Conservation (phyloP, 805 yeast genomes). For the Ogataea trehalophila region DNA sequence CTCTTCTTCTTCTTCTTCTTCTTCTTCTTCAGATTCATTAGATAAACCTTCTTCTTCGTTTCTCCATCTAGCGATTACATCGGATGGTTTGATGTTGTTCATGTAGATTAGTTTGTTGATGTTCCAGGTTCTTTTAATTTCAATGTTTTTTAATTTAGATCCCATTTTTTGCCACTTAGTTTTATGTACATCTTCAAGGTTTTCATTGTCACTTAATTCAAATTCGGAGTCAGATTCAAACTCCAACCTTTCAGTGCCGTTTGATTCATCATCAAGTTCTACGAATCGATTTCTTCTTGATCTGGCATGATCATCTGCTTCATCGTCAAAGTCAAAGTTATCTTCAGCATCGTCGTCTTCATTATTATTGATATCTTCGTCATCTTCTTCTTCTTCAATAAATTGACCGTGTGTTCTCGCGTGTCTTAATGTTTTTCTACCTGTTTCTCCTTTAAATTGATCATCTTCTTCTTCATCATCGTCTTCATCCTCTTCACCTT, state of each 20-base stretch:
- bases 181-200: slow-evolving; percentile 31
- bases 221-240: slow-evolving; percentile 53
- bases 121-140: slow-evolving; percentile 61
- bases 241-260: slow-evolving; percentile 30
- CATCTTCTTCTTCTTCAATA: slow-evolving; percentile 40
- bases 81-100: slow-evolving; percentile 70
- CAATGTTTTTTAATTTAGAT: slow-evolving; percentile 49
- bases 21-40: slow-evolving; percentile 38
- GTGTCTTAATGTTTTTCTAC: slow-evolving; percentile 61
- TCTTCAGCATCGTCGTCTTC: slow-evolving; percentile 36
- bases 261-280: slow-evolving; percentile 16
- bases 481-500: slow-evolving; percentile 28
- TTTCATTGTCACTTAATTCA: slow-evolving; percentile 34
- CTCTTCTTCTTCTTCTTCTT: slow-evolving; percentile 40
- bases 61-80: slow-evolving; percentile 69
- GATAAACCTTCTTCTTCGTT: slow-evolving; percentile 43
- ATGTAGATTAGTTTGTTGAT: slow-evolving; percentile 75
- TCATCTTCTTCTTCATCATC: slow-evolving; percentile 31
- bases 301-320: slow-evolving; percentile 34
- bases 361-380: slow-evolving; percentile 38
- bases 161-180: slow-evolving; percentile 48
- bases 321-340: slow-evolving; percentile 36
- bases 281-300: slow-evolving; percentile 41
- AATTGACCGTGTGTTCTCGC: slow-evolving; percentile 56
- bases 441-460: slow-evolving; percentile 39